Conservation (phyloP, 805 yeast genomes). For the Isabelozyma pseudorhagii region DNA sequence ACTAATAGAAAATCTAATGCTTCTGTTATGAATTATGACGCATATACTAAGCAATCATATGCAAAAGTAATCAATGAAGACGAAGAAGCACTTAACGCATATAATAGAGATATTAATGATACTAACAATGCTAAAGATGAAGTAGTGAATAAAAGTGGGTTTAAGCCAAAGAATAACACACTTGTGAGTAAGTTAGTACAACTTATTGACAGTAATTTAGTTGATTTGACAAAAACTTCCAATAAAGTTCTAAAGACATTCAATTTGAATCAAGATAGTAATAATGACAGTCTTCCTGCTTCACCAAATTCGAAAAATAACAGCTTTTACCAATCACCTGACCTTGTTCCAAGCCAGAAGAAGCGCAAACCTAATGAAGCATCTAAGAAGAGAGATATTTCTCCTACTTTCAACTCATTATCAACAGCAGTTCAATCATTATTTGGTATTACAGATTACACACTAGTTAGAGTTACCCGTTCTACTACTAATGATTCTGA, state of each 20-base stretch:
- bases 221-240: slow-evolving; percentile 33
- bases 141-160: not conserved
- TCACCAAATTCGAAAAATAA: not conserved
- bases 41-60: not conserved
- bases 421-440: slow-evolving; percentile 44
- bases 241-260: slow-evolving; percentile 34
- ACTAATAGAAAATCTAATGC: slow-evolving; percentile 19
- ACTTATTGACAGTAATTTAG: slow-evolving; percentile 37
- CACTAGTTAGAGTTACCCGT: slow-evolving; percentile 50
- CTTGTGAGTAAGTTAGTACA: slow-evolving; percentile 26
- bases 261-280: slow-evolving; percentile 8
- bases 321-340: not conserved
- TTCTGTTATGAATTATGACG: slow-evolving; percentile 7
- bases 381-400: not conserved
- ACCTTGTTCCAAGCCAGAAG: not conserved
- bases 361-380: not conserved
- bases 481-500: slow-evolving; percentile 52
- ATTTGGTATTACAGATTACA: slow-evolving; percentile 40
- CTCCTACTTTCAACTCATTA: slow-evolving; percentile 39
- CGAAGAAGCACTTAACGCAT: not conserved
- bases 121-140: slow-evolving; percentile 2
- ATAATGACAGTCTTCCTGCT: not conserved
- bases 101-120: slow-evolving; percentile 1
- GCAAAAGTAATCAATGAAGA: slow-evolving; percentile 5
- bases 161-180: not conserved